These are phyloP conservation scores for Fusarium austroafricanum DNA, from an alignment of 2,329 filamentous ascomycete genomes.

Conservation along the genomic window DNA sequence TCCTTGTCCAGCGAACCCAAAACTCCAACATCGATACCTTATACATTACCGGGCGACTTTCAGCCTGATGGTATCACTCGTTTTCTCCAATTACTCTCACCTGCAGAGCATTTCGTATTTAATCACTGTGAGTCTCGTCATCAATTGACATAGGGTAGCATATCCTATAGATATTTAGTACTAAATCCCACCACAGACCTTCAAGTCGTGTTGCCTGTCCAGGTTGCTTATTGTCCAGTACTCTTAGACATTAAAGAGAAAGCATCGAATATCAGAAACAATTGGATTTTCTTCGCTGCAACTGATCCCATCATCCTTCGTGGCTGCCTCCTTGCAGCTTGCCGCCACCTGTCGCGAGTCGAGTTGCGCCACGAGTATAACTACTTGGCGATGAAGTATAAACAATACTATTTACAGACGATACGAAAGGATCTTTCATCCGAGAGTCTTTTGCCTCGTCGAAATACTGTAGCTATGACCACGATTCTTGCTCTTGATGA, in stretches of 20 bases:
- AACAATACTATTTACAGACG: neutral
- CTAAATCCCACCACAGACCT: neutral
- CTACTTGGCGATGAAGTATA: slow-evolving; percentile 1
- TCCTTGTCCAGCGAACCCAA: accelerated
- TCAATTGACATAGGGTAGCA: neutral
- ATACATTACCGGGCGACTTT: neutral
- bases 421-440: neutral
- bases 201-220: slow-evolving; percentile 2
- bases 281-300: slow-evolving; percentile 15
- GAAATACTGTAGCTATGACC: slow-evolving; percentile 9
- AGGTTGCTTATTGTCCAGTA: slow-evolving; percentile 3
- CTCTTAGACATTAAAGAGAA: neutral
- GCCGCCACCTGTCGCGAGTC: slow-evolving; percentile 1
- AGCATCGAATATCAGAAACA: neutral
- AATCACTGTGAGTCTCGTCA: slow-evolving; percentile 5
- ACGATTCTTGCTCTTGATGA: slow-evolving; percentile 7
- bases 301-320: neutral
- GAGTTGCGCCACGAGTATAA: neutral
- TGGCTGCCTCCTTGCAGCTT: slow-evolving; percentile 3
- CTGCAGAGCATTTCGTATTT: slow-evolving; percentile 1
- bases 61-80: neutral
- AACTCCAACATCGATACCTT: neutral
- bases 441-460: neutral
- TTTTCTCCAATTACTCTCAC: neutral
- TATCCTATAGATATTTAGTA: neutral